phyloP scores from a whole-genome alignment of 2,329 filamentous ascomycete genomes.

The Penicillium vulpinum region DNA sequence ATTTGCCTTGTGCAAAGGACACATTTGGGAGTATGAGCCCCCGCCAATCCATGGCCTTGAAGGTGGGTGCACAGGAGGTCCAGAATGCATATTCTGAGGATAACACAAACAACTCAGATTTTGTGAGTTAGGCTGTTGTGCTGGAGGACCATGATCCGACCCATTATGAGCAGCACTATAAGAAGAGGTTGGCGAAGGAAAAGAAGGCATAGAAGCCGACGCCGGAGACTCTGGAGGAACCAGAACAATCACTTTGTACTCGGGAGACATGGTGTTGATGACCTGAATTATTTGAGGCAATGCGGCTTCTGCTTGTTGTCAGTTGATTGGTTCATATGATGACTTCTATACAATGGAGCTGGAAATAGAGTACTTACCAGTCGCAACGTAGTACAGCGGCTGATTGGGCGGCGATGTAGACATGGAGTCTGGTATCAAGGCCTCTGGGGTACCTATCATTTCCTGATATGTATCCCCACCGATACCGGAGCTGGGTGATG shows the following conservation, averaged over 20 bases:
- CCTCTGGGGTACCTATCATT: neutral
- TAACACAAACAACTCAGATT: constrained; percentile 6
- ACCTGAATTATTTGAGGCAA: constrained; percentile 22
- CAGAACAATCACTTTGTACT: constrained; percentile 22
- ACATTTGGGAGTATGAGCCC: neutral
- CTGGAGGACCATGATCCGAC: neutral
- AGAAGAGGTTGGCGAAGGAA: neutral
- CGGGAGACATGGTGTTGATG: constrained; percentile 13
- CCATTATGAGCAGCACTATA: neutral
- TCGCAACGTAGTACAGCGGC: constrained; percentile 19
- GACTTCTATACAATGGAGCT: neutral
- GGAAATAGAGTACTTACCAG: constrained; percentile 16
- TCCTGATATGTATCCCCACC: neutral
- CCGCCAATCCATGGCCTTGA: neutral
- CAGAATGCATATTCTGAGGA: neutral
- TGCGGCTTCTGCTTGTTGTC: constrained; percentile 12
- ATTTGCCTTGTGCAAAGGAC: constrained; percentile 10
- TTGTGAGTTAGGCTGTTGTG: neutral
- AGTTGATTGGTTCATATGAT: neutral
- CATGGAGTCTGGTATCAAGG: neutral
- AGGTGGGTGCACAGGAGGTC: neutral
- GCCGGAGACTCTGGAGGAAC: constrained; percentile 11
- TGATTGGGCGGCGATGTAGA: constrained; percentile 2
- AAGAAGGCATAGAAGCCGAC: neutral
- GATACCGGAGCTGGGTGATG: neutral